Percentiles rank a stretch among this genome's conserved stretches.
Evolutionary conservation across 148 eudicot genomes (phyloP).

Genomic region (Cornus florida): DNA sequence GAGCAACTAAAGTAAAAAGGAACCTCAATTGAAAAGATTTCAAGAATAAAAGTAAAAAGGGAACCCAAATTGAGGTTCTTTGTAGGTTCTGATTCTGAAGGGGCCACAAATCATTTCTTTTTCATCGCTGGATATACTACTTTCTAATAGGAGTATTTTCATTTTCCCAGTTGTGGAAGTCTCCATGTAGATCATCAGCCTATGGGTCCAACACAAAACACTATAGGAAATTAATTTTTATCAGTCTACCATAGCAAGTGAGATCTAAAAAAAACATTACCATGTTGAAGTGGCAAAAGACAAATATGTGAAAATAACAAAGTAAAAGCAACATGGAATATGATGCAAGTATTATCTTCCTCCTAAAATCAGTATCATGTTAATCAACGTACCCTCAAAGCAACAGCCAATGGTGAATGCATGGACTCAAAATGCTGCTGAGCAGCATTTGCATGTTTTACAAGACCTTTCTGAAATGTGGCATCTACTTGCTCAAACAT

Average conservation of each 20-base stretch:
- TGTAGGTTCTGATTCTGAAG: too few species aligned
- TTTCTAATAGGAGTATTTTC: too few species aligned
- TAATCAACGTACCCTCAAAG: neutral
- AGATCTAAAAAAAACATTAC: neutral
- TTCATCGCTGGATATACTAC: too few species aligned
- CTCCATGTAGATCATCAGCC: too few species aligned
- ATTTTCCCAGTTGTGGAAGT: too few species aligned
- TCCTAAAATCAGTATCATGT: neutral
- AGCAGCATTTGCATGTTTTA: neutral
- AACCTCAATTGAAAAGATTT: too few species aligned
- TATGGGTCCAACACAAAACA: neutral
- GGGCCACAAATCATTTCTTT: too few species aligned
- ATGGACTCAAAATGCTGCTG: neutral
- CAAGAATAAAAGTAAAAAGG: too few species aligned
- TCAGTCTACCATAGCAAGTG: neutral
- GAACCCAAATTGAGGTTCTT: too few species aligned
- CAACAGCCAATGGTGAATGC: slow-evolving; percentile 11
- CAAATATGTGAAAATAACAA: neutral
- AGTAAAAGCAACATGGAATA: neutral
- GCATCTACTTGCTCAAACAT: slow-evolving; percentile 13
- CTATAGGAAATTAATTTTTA: neutral
- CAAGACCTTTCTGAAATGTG: neutral
- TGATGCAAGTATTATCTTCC: neutral
- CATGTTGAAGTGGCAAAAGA: neutral
- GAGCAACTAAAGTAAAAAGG: too few species aligned